Conservation (phyloP, 116 monocot species). For the Trichopus zeylanicus region DNA sequence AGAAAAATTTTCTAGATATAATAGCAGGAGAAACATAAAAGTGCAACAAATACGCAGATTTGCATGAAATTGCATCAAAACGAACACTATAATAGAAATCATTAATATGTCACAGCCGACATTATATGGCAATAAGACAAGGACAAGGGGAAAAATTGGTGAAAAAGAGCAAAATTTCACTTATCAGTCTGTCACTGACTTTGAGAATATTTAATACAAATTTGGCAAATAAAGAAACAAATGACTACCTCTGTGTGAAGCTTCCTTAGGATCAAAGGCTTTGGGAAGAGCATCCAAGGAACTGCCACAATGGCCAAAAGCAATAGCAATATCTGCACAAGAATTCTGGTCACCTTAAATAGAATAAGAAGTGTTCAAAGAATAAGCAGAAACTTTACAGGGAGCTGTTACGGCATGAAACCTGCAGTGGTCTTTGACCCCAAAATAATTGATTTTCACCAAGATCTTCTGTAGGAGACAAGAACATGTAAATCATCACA, state of each 20-base stretch:
- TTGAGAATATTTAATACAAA: too few species aligned
- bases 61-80: too few species aligned
- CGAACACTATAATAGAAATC: too few species aligned
- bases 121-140: too few species aligned
- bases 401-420: conserved; percentile 6
- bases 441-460: conserved; percentile 93
- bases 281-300: conserved; percentile 98
- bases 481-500: conserved; percentile 99
- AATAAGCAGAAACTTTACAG: not conserved
- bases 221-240: too few species aligned
- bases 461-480: conserved; percentile 85
- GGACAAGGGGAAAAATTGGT: too few species aligned
- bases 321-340: conserved; percentile 80
- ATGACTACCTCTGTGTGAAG: conserved; percentile 74
- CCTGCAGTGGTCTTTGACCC: conserved; percentile 90
- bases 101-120: too few species aligned
- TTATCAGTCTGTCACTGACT: too few species aligned
- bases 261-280: conserved; percentile 88
- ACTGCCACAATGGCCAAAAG: conserved; percentile 82
- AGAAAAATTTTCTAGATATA: too few species aligned
- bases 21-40: too few species aligned
- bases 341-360: conserved; percentile 4
- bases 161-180: too few species aligned
- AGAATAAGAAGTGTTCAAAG: not conserved
- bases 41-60: too few species aligned